Conservation (phyloP, 2,329 filamentous ascomycete species). For the Pyricularia sp. region DNA sequence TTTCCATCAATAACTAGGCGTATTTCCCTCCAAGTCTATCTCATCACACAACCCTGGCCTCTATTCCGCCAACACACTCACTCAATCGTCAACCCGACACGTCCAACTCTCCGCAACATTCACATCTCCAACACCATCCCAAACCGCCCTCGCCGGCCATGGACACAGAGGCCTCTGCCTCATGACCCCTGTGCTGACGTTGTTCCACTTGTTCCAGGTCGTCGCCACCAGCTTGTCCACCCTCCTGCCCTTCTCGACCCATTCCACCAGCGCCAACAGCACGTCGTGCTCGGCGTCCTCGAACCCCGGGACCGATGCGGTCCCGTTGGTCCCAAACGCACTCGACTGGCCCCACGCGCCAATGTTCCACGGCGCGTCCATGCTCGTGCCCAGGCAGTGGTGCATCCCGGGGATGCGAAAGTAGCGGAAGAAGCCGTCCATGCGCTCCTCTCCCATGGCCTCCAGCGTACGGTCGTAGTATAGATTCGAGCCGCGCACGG, state of each 20-base stretch:
- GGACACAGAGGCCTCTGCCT: conserved; percentile 5
- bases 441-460: conserved; percentile 22
- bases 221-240: conserved; percentile 5
- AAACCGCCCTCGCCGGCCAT: neutral
- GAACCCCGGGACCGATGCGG: conserved; percentile 12
- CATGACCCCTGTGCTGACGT: neutral
- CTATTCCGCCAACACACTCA: neutral
- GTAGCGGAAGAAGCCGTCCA: conserved; percentile 32
- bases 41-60: neutral
- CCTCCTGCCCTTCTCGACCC: neutral
- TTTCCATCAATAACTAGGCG: neutral
- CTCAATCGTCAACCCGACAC: neutral
- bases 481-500: conserved; percentile 18
- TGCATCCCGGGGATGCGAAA: conserved; percentile 41
- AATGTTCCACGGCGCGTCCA: conserved; percentile 24
- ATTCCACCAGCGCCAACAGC: conserved; percentile 4
- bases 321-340: conserved; percentile 31
- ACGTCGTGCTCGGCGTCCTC: conserved; percentile 1
- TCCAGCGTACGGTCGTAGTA: conserved; percentile 22
- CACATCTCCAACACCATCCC: conserved; percentile 2
- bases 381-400: conserved; percentile 30
- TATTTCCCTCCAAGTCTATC: neutral
- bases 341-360: conserved; percentile 21
- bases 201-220: neutral
- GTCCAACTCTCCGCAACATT: neutral